Evolutionary conservation across 1,284 basidiomycete species (phyloP), one percentile per base, ranked within the genome.

Genomic region (Cystobasidiaceae sp.): DNA sequence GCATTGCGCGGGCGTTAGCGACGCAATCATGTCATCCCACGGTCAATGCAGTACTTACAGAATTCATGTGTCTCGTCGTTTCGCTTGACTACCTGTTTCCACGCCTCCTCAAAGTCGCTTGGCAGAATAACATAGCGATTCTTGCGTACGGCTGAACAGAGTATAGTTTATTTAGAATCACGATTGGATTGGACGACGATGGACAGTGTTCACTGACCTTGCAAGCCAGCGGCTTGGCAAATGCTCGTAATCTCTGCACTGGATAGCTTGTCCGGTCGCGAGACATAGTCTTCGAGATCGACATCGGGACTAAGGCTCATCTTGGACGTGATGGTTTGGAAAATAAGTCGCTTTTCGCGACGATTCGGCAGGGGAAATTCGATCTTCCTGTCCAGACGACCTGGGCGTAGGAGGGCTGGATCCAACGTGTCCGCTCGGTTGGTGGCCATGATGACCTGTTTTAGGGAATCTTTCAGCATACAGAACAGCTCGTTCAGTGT

Each of bases 231-330:
- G 15, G 91, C 93, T 79, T 99, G 96, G 59, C 93, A 93, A 73
- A 99, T 91, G 0, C 92, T 88, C 3, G 93, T 84, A 73, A 98
- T 97, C 77, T 98, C 93, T 41, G 96, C 96, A 4, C 91, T 92
- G 8, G 92, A 94, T 68, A 99, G 80, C 73, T 90, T 86, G 77
- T 99, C 96, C 50, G 96, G 96, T 74, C 96, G 85, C 56, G 93
- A 96, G 43, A 99, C 93, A 75, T 96, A 93, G 75, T 98, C 96
- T 79, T 99, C 96, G 44, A 99, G 80, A 77, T 99, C 96, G 11
- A 99, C 96, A 75, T 99, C 96, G 8, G 93, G 92, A 27, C 92
- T 88, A 46, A 99, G 82, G 77, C 96, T 97, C 96, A 99, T 99
- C 81, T 96, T 97, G 74, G 83, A 82, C 4, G 94, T 96, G 62